Base-by-base conservation (phyloP, 805 yeast genomes). In the Suhomyces faveliae region DNA sequence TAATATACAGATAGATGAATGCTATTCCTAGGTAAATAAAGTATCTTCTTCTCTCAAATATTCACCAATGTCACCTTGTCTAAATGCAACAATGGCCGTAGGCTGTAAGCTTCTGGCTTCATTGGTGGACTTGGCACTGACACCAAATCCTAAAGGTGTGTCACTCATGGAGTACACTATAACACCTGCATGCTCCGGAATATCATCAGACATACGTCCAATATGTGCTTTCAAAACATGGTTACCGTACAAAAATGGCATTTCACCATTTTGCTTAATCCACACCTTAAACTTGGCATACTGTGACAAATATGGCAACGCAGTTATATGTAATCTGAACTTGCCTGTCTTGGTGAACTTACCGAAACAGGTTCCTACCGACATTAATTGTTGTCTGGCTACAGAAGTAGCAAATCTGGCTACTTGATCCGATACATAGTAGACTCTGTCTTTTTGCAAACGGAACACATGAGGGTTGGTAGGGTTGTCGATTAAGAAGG, bases 1-100 rank as follows among this genome's bases (percentile, higher is more conserved):
- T 23, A 41, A 47, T 21, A 47, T 38, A 30, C 33, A 43, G 23
- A 17, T 37, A 20, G 6, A 33, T 19, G 22, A 17, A 33, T 48
- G 51, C 45, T 45, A 48, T 44, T 47, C 29, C 60, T 74, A 90
- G 21, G 97, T 88, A 63, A 92, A 92, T 56, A 92, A 72, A 35
- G 97, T 89, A 68, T 94, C 98, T 76, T 94, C 99, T 61, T 94
- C 98, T 79, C 99, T 90, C 63, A 94, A 77, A 63, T 89, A 94
- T 70, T 94, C 99, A 54, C 99, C 99, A 56, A 94, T 89, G 74
- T 94, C 99, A 56, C 95, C 88, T 67, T 94, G 99, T 78, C 99
- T 84, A 67, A 88, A 92, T 3, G 96, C 96, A 12, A 92, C 96
- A 44, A 94, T 91, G 20, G 85, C 94, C 21, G 96, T 92, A 48